phyloP scores from a whole-genome alignment of 176 grass and related monocot genomes.

The Luzula sylvatica region DNA sequence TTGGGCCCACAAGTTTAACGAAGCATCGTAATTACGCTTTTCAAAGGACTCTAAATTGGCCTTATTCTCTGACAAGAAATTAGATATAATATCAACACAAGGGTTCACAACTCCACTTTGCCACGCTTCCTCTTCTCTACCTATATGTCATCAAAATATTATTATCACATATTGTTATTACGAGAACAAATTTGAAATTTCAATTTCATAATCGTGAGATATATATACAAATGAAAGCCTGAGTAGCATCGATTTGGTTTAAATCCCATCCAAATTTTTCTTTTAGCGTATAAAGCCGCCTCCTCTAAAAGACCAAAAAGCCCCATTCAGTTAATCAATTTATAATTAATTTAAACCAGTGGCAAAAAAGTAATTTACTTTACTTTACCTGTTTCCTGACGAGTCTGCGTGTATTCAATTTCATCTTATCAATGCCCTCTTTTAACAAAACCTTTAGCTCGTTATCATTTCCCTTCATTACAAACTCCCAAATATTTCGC shows the following conservation, averaged over 20 bases:
- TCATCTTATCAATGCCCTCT: slow-evolving; percentile 61
- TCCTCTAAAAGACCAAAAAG: slow-evolving; percentile 22
- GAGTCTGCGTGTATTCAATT: slow-evolving; percentile 72
- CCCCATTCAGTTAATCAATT: too few species aligned
- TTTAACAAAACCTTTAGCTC: slow-evolving; percentile 48
- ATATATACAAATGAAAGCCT: slow-evolving; percentile 64
- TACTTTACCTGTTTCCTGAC: slow-evolving; percentile 72
- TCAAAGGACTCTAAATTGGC: slow-evolving; percentile 1
- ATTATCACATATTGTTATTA: not conserved
- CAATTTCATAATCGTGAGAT: not conserved
- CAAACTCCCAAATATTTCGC: slow-evolving; percentile 7
- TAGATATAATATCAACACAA: slow-evolving; percentile 39
- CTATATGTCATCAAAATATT: slow-evolving; percentile 7
- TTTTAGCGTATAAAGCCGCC: slow-evolving; percentile 46
- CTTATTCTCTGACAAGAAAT: slow-evolving; percentile 36
- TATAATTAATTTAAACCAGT: not conserved
- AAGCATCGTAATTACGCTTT: slow-evolving; percentile 7
- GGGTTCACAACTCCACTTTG: slow-evolving; percentile 38
- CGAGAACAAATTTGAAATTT: not conserved
- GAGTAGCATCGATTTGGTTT: slow-evolving; percentile 54
- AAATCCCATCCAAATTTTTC: slow-evolving; percentile 84
- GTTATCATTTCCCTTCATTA: slow-evolving; percentile 21
- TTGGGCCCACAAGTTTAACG: slow-evolving; percentile 65
- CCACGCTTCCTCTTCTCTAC: slow-evolving; percentile 43
- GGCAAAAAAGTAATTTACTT: not conserved